phyloP scores from a whole-genome alignment of 2,329 filamentous ascomycete species.

The Pestalotiopsis fici region DNA sequence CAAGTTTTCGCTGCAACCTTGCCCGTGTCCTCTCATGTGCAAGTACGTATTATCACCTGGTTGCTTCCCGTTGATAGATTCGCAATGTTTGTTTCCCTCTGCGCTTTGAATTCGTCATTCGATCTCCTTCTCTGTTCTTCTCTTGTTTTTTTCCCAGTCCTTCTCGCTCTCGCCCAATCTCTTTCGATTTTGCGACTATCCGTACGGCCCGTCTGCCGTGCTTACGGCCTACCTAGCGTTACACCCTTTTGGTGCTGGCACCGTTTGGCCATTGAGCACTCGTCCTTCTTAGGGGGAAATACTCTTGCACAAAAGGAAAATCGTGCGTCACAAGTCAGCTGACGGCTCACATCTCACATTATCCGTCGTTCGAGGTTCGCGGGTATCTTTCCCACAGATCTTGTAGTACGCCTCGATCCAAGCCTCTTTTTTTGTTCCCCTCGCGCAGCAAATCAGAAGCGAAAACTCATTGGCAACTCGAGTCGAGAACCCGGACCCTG shows the following conservation, averaged over 20 bases:
- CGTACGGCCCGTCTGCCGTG: constrained; percentile 5
- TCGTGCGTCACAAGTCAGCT: background rate
- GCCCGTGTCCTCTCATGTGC: background rate
- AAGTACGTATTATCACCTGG: background rate
- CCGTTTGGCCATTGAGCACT: background rate
- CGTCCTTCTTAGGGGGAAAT: too few species aligned
- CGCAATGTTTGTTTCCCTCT: background rate
- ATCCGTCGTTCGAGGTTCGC: background rate
- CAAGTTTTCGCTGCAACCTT: background rate
- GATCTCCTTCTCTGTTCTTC: background rate
- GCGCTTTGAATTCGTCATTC: background rate
- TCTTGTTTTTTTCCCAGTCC: background rate
- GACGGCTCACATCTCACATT: constrained; percentile 1
- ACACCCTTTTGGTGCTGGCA: background rate
- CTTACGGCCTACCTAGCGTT: background rate
- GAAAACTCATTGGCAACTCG: background rate
- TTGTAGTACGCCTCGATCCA: background rate
- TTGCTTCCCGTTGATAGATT: background rate
- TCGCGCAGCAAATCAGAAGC: background rate
- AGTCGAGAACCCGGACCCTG: background rate
- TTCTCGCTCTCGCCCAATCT: background rate
- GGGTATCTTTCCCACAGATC: background rate
- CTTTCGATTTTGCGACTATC: background rate
- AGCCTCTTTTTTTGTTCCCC: background rate
- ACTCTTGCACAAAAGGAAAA: too few species aligned